Conservation (phyloP, 2,329 filamentous ascomycete species). For the Sporothrix mexicana region DNA sequence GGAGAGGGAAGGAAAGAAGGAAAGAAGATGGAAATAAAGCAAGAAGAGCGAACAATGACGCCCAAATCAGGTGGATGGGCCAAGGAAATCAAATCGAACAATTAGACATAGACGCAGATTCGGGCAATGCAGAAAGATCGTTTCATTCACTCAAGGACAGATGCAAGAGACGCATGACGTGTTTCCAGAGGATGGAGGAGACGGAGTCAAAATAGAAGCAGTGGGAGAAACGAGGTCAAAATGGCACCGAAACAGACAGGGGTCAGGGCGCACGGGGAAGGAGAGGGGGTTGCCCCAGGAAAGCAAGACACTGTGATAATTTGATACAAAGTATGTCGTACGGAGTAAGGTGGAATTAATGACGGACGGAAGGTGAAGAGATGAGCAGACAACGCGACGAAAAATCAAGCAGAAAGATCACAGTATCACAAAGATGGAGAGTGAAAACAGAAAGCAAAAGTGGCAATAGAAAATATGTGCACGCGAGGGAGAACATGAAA, state of each 20-base stretch:
- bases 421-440: not conserved
- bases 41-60: no score
- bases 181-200: conserved; percentile 11
- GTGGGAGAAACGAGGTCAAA: not conserved
- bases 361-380: not conserved
- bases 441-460: not conserved
- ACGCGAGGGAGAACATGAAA: not conserved
- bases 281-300: not conserved
- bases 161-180: conserved; percentile 22
- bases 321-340: not conserved
- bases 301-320: not conserved
- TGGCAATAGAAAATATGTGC: conserved; percentile 8
- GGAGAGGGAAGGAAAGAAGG: not conserved
- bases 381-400: not conserved
- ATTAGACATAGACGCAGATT: not conserved
- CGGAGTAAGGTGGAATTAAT: no score
- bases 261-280: conserved; percentile 10
- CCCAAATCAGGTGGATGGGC: not conserved
- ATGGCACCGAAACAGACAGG: not conserved
- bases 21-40: not conserved
- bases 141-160: not conserved
- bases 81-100: not conserved
- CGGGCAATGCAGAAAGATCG: not conserved
- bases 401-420: not conserved
- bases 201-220: not conserved